phyloP scores from a whole-genome alignment of 345 rosid genomes.

The Acer yangbiense region DNA sequence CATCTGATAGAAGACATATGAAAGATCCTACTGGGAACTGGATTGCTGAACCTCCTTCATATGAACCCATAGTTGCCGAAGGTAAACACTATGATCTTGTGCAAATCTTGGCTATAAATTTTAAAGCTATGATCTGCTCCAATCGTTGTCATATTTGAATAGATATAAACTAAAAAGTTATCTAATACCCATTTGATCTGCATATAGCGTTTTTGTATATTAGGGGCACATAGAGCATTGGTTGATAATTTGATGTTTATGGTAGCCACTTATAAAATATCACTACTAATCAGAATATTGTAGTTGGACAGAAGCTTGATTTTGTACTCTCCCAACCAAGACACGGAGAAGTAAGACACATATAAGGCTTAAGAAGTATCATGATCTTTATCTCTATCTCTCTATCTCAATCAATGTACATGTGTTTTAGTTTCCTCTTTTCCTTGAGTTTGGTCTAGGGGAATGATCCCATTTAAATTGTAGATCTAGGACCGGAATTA shows the following conservation, averaged over 20 bases:
- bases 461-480: not conserved
- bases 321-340: no score
- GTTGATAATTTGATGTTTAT: not conserved
- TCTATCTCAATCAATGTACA: not conserved
- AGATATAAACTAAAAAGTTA: not conserved
- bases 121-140: not conserved
- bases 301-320: not conserved
- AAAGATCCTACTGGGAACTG: conserved; percentile 77
- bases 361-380: not conserved
- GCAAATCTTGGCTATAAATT: not conserved
- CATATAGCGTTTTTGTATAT: no score
- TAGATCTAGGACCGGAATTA: not conserved
- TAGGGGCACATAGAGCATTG: not conserved
- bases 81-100: conserved; percentile 38
- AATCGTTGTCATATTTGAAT: not conserved
- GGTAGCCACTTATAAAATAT: not conserved
- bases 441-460: not conserved
- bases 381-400: not conserved
- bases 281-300: not conserved
- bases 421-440: not conserved
- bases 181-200: no score
- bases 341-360: not conserved
- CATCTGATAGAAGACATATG: conserved; percentile 95
- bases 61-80: conserved; percentile 72
- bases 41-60: conserved; percentile 75